A percentile compares a stretch with the other conserved stretches of the same genome.
These are phyloP conservation scores for Kalmanozyma brasiliensis DNA, from an alignment of 1,284 basidiomycete genomes.

Conservation along the genomic window DNA sequence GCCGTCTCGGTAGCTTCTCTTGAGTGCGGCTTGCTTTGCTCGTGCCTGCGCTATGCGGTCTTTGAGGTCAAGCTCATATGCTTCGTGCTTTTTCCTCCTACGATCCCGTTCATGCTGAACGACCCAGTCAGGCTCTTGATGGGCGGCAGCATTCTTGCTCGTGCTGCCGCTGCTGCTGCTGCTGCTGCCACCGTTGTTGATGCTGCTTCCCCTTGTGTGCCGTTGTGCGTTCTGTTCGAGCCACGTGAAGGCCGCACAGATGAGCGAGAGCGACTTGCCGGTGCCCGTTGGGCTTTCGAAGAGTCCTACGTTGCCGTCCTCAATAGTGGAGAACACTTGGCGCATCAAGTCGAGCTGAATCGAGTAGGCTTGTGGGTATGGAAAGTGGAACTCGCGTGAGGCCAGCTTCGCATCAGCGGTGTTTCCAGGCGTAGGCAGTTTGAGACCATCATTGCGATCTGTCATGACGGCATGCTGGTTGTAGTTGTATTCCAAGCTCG, in stretches of 20 bases:
- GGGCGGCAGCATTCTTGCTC: neutral
- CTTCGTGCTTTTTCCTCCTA: constrained; percentile 53
- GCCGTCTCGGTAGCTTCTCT: constrained; percentile 16
- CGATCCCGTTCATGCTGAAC: constrained; percentile 67
- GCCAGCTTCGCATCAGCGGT: constrained; percentile 13
- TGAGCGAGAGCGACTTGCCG: constrained; percentile 69
- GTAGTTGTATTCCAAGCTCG: too few relatives aligned
- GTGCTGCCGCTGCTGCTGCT: too few relatives aligned
- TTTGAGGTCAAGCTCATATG: constrained; percentile 65
- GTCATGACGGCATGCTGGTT: constrained; percentile 13
- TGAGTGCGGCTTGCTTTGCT: constrained; percentile 45
- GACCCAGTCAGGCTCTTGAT: constrained; percentile 69
- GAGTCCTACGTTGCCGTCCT: constrained; percentile 79
- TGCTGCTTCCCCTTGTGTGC: constrained; percentile 21
- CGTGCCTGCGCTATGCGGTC: constrained; percentile 56
- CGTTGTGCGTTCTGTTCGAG: constrained; percentile 60
- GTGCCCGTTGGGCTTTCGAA: constrained; percentile 71
- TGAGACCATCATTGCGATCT: constrained; percentile 6
- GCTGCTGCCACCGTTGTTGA: constrained; percentile 18
- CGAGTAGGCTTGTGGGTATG: constrained; percentile 75
- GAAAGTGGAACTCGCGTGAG: constrained; percentile 55
- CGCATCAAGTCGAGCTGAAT: constrained; percentile 91
- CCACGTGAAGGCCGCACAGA: constrained; percentile 69
- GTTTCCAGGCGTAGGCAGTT: constrained; percentile 20
- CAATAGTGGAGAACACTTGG: constrained; percentile 83